Evolutionary conservation across 106 monocot genomes (phyloP), one percentile per base, ranked within the genome.

Genomic region (Acorus calamus): DNA sequence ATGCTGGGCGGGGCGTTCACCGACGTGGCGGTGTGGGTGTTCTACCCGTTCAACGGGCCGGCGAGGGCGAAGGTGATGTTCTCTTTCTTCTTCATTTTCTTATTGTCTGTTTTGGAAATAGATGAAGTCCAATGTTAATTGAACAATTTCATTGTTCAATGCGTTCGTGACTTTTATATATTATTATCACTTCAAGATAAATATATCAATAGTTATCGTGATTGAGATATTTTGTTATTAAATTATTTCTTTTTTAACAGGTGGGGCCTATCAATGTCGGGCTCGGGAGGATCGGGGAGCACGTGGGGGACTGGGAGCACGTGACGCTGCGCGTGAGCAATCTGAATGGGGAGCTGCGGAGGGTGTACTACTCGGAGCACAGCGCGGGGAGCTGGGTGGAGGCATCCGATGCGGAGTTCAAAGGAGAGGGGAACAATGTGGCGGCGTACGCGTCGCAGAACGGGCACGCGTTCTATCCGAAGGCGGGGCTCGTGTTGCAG

Each of bases 261-360:
- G 28, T 28, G 28, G 28, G 28, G 51, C 7, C 60, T 44, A 11
- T 73, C 7, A 76, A 63, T 43, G 11, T 94, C 46, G 6, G 62
- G 2, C 52, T 94, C 2, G 85, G 89, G 3, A 74, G 49, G 58
- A 86, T 89, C 7, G 93, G 93, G 4, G 81, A 86, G 72, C 93
- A 94, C 65, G 83, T 86, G 2, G 89, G 89, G 2, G 93, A 94
- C 63, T 94, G 93, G 93, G 89, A 94, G 77, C 93, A 94, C 53
- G 65, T 94, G 6, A 94, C 89, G 0, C 60, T 89, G 11, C 59
- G 93, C 49, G 48, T 94, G 4, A 94, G 89, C 74, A 94, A 94
- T 69, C 67, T 84, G 59, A 75, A 50, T 2, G 89, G 93, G 3
- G 79, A 86, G 57, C 57, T 94, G 7, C 53, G 73, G 77, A 63